Evolutionary conservation across 805 yeast genomes (phyloP), one percentile per base, ranked within the genome.

Genomic region (Monosporozyma aerobia): DNA sequence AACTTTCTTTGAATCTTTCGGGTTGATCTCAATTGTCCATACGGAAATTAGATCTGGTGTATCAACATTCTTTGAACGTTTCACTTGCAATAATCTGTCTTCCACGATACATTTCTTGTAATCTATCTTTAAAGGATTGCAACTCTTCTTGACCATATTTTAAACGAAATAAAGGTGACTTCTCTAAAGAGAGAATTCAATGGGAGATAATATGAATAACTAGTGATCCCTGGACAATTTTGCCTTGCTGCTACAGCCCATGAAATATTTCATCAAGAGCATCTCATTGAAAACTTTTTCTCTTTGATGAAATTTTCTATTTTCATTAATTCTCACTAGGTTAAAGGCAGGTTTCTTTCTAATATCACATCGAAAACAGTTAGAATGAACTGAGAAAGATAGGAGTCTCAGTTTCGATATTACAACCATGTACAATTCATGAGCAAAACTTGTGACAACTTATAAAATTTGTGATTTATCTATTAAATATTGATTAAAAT

Each of bases 201-300:
- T 19, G 19, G 19, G 19, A 19, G 19, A 19, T 19, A 19, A 19
- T 19, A 19, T 19, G 19, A 19, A 19, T 19, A 19, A 19, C 19
- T 19, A 19, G 19, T 19, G 19, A 2, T 19, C 19, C 19, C 2
- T 19, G 2, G 19, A 19, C 19, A 19, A 27, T 27, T 27, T 5
- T 27, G 7, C 1, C 29, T 1, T 27, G 29, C 29, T 27, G 29
- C 5, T 27, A 7, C 29, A 27, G 7, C 7, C 29, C 5, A 5
- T 27, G 29, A 5, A 27, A 5, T 2, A 27, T 27, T 7, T 27
- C 29, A 5, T 27, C 29, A 35, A 13, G n/a, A 14, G 4, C 77
- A 85, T 1, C 71, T 82, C 5, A 73, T 90, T 37, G 88, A 95
- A 57, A 87, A 88, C 56, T 56, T 89, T 0, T 77, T 86, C 0